Conservation (phyloP, 371 early-diverging fungal species). For the Saksenaea oblongispora region DNA sequence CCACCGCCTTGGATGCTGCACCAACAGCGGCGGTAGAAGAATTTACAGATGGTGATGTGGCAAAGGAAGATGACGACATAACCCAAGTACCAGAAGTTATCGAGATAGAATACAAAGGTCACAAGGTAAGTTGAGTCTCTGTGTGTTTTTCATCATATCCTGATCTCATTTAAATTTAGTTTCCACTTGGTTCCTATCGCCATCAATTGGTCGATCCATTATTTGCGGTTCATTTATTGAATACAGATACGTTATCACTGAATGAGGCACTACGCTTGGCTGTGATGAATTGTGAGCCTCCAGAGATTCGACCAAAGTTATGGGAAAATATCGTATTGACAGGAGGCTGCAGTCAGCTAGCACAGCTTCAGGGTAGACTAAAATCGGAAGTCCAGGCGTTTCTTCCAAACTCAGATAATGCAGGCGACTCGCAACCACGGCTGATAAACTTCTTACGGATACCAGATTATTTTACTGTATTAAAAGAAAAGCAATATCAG, state of each 20-base stretch:
- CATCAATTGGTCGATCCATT: conserved; percentile 63
- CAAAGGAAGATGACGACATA: conserved; percentile 28
- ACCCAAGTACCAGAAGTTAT: conserved; percentile 32
- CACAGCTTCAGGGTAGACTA: conserved; percentile 50
- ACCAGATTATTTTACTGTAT: conserved; percentile 76
- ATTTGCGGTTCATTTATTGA: conserved; percentile 60
- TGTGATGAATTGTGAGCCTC: conserved; percentile 68
- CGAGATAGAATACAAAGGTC: conserved; percentile 61
- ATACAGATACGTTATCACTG: conserved; percentile 45
- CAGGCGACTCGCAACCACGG: conserved; percentile 76
- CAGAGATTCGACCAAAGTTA: conserved; percentile 73
- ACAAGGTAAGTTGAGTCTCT: conserved; percentile 39
- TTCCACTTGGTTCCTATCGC: conserved; percentile 64
- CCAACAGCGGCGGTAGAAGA: conserved; percentile 43
- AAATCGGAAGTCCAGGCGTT: conserved; percentile 57
- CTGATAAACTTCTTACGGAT: conserved; percentile 70
- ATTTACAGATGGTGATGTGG: conserved; percentile 27
- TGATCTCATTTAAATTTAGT: conserved; percentile 24
- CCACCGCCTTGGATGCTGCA: conserved; percentile 23
- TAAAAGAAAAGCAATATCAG: conserved; percentile 68
- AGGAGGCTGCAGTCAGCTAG: conserved; percentile 59
- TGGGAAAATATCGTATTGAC: conserved; percentile 83
- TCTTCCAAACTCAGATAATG: conserved; percentile 71
- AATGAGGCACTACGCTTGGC: conserved; percentile 68
- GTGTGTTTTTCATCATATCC: neutral